phyloP scores from a whole-genome alignment of 768 basidiomycete genomes.

The Mycena leptocephala region DNA sequence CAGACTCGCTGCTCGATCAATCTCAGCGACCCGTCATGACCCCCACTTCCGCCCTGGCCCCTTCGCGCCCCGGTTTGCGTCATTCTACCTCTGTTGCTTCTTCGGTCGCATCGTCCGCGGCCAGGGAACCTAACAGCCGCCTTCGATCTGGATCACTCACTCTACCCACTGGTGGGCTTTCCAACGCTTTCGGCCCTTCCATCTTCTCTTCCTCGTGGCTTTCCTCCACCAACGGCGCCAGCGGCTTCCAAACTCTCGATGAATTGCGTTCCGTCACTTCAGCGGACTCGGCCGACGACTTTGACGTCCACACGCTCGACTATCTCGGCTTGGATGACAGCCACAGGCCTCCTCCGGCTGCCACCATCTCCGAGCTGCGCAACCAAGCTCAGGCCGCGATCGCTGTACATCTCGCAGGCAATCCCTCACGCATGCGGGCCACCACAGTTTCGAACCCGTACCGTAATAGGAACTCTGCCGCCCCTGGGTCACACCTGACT shows the following conservation, averaged over 20 bases:
- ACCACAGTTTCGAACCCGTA: slow-evolving; percentile 97
- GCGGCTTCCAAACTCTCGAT: slow-evolving; percentile 79
- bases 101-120: slow-evolving; percentile 65
- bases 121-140: slow-evolving; percentile 83
- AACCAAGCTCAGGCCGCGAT: slow-evolving; percentile 94
- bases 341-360: slow-evolving; percentile 83
- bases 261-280: slow-evolving; percentile 88
- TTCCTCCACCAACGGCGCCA: slow-evolving; percentile 70
- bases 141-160: slow-evolving; percentile 95
- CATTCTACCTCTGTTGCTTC: slow-evolving; percentile 84
- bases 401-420: slow-evolving; percentile 81
- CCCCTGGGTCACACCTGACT: slow-evolving; percentile 71
- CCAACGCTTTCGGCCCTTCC: slow-evolving; percentile 89
- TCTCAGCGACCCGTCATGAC: slow-evolving; percentile 67
- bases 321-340: slow-evolving; percentile 95
- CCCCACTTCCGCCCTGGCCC: slow-evolving; percentile 59
- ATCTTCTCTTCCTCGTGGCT: slow-evolving; percentile 96
- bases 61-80: slow-evolving; percentile 78
- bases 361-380: slow-evolving; percentile 91
- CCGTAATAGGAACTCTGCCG: slow-evolving; percentile 73
- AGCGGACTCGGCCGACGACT: slow-evolving; percentile 87
- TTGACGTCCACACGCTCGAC: slow-evolving; percentile 95
- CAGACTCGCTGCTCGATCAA: slow-evolving; percentile 64
- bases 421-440: slow-evolving; percentile 87
- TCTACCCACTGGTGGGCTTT: slow-evolving; percentile 81